Evolutionary conservation across 805 yeast genomes (phyloP), one percentile per base, ranked within the genome.

Genomic region (Metschnikowia noctiluminum): DNA sequence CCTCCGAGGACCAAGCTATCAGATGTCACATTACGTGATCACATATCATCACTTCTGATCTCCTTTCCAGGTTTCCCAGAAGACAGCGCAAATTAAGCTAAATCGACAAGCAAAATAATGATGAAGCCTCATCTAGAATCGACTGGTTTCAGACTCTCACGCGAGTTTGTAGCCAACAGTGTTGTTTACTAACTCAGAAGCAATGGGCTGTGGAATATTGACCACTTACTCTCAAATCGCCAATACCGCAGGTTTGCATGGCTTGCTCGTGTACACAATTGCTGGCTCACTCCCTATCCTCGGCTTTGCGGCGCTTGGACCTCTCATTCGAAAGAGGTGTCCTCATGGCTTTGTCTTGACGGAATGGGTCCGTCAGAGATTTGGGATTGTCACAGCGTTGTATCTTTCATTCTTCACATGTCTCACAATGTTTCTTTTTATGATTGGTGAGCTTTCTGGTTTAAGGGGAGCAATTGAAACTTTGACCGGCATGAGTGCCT

Each of bases 301-400:
- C 51, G 66, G 88, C n/a, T 91, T 91, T 72, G 88, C 94, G 0
- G 77, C 79, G 45, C 68, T 87, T 50, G 97, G 97, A 0, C 97
- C 97, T 1, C 62, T 82, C 9, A 84, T 91, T 50, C 75, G 96
- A 55, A 78, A 73, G 50, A 78, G 79, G 56, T 87, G 96, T 57
- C 97, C 97, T 0, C 81, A 87, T 8, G 97, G 97, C 2, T 91
- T 91, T 64, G 90, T 91, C 28, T 70, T 91, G 57, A 89, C 96
- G 5, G 96, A 91, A 63, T 91, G 97, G 97, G 92, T 89, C n/a
- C 79, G 88, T 61, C 80, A 80, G 41, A 73, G 97, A 57, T 91
- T 77, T 63, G 97, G 97, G 2, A 62, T 74, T 6, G 67, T 84
- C 13, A 76, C 96, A 3, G 86, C 89, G 0, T 69, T 89, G 55